Evolutionary conservation across 441 rosid genomes (phyloP).

Genomic region (Adansonia gregorii): DNA sequence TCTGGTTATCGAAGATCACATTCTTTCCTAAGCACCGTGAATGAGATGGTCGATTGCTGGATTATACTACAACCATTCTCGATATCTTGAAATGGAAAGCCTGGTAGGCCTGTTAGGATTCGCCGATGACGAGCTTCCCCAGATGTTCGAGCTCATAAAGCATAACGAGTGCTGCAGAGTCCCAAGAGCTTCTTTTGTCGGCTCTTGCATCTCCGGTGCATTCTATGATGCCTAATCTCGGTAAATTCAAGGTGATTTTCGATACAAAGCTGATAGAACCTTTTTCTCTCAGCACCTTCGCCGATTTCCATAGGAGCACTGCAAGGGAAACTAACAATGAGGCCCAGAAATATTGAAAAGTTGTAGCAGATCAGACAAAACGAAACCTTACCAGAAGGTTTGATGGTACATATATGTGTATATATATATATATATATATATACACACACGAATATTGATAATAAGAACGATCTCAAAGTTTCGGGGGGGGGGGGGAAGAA

Average conservation of each 20-base stretch:
- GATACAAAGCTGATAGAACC: conserved; percentile 62
- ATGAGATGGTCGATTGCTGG: neutral
- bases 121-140: conserved; percentile 50
- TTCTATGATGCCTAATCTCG: conserved; percentile 47
- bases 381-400: neutral
- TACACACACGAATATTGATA: neutral
- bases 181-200: conserved; percentile 83
- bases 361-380: neutral
- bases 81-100: neutral
- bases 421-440: too few species aligned
- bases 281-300: conserved; percentile 45
- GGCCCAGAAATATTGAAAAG: neutral
- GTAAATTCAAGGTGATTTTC: conserved; percentile 52
- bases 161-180: conserved; percentile 70
- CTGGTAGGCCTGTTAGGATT: conserved; percentile 8
- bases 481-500: too few species aligned
- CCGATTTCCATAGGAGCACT: conserved; percentile 55
- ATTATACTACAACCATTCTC: neutral
- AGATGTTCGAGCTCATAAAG: conserved; percentile 58
- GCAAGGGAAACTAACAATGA: conserved; percentile 23
- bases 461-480: neutral
- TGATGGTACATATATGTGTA: neutral
- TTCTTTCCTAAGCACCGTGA: neutral
- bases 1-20: neutral
- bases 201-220: conserved; percentile 68